A percentile compares a stretch with the other conserved stretches of the same genome.
These are phyloP conservation scores for Pseudotsuga menziesii DNA, from an alignment of 75 land plant species.

Conservation along the genomic window DNA sequence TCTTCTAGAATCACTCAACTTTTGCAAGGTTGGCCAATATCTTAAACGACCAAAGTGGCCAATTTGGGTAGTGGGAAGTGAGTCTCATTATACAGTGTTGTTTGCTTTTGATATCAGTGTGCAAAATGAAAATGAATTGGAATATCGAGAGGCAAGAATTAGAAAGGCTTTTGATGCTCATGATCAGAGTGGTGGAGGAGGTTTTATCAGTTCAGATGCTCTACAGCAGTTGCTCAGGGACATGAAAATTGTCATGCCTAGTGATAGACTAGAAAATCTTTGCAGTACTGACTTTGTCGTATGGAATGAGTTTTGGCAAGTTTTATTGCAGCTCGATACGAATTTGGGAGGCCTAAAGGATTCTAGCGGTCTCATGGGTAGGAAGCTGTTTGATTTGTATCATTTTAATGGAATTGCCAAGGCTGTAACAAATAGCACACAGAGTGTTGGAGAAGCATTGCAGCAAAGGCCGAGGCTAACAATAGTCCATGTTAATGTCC, in stretches of 20 bases:
- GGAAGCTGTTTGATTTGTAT: conserved; percentile 79
- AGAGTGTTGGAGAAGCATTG: conserved; percentile 38
- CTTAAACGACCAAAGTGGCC: conserved; percentile 93
- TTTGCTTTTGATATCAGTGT: conserved; percentile 75
- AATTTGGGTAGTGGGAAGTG: conserved; percentile 98
- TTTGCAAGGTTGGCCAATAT: conserved; percentile 88
- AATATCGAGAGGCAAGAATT: conserved; percentile 67
- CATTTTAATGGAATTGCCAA: conserved; percentile 99
- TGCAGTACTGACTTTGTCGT: conserved; percentile 74
- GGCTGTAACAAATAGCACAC: conserved; percentile 52
- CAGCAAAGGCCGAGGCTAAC: conserved; percentile 84
- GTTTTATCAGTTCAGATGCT: conserved; percentile 81
- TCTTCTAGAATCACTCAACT: conserved; percentile 78
- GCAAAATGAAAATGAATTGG: conserved; percentile 92
- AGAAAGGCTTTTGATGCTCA: conserved; percentile 84
- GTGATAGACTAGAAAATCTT: conserved; percentile 58
- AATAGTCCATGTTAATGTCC: conserved; percentile 75
- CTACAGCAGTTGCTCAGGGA: conserved; percentile 75
- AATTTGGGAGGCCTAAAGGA: conserved; percentile 82
- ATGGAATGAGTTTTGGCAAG: conserved; percentile 99
- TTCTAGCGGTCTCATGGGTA: conserved; percentile 61
- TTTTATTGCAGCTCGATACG: conserved; percentile 72
- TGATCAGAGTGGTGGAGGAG: conserved; percentile 98
- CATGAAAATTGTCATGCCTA: conserved; percentile 59
- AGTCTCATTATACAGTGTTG: conserved; percentile 92